Evolutionary conservation across 495 filamentous ascomycete species (phyloP).

Genomic region (Aspergillus homomorphus): DNA sequence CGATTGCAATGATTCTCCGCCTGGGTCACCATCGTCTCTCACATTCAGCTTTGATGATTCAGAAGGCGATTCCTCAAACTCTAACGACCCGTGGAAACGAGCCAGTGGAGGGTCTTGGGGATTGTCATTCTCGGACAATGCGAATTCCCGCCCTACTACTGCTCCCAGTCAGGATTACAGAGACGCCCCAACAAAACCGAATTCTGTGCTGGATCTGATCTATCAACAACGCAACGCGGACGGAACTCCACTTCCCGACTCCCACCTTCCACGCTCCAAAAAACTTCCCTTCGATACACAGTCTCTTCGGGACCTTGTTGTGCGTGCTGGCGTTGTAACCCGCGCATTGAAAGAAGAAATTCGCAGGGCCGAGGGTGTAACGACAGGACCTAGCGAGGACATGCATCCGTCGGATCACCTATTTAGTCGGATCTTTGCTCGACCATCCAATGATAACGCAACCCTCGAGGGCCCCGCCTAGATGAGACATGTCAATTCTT

Average conservation of each 20-base stretch:
- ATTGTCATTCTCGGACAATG: constrained; percentile 24
- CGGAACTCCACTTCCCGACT: constrained; percentile 42
- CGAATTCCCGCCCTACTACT: constrained; percentile 18
- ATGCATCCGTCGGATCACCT: constrained; percentile 35
- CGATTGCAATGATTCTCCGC: constrained; percentile 47
- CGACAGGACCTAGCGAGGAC: constrained; percentile 52
- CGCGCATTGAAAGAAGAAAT: constrained; percentile 72
- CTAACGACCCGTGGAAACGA: constrained; percentile 32
- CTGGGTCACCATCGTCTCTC: constrained; percentile 50
- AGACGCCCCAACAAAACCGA: constrained; percentile 61
- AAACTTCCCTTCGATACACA: constrained; percentile 92
- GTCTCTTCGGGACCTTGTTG: constrained; percentile 81
- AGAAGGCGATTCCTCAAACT: constrained; percentile 52
- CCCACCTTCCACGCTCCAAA: constrained; percentile 51
- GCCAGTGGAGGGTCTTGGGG: constrained; percentile 38
- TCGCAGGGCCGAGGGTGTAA: constrained; percentile 71
- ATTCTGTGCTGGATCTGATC: constrained; percentile 80
- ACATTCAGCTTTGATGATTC: constrained; percentile 57
- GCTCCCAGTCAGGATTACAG: constrained; percentile 23
- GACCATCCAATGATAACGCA: constrained; percentile 35
- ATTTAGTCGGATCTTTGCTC: constrained; percentile 46
- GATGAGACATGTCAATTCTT: constrained; percentile 26
- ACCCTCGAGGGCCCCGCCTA: constrained; percentile 28
- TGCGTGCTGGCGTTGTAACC: constrained; percentile 73
- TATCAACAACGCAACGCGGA: constrained; percentile 60